Evolutionary conservation across 192 early-diverging fungal species (phyloP), one percentile per base, ranked within the genome.

Genomic region (Gaertneriomyces semiglobifer): DNA sequence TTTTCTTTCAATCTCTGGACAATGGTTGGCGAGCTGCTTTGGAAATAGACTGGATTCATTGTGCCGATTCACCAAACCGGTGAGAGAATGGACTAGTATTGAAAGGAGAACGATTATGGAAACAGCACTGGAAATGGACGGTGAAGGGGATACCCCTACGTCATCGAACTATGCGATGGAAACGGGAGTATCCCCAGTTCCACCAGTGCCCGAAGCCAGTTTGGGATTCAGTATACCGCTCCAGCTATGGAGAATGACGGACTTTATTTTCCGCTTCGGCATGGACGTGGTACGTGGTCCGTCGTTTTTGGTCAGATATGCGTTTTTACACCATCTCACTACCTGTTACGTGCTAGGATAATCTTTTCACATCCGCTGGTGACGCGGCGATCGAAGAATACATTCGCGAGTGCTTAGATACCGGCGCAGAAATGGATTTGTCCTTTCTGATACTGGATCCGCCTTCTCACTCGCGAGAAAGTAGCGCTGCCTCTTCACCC

Each of bases 361-460:
- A 83, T 38, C 65, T 92, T 40, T 92, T 92, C 64, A 64, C 80
- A 42, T 67, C 71, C 7, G 67, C 71, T 20, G 91, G 90, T 20
- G 89, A 95, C 68, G 76, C 75, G 8, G 56, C 68, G 0, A 72
- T 91, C 3, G 82, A 80, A 33, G 74, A 81, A 11, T 86, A 88
- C 63, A 86, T 94, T 25, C 79, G 83, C 7, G 86, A 93, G 44
- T 94, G 89, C 48, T 74, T 97, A n/a, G 92, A 95, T 58, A 79
- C 82, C 1, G 92, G 89, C 8, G 75, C 73, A 25, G 83, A 84
- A 16, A 90, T 89, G 59, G 88, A 90, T 62, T 14, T 82, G 38
- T 65, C 71, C 14, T 48, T 63, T 38, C 59, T 77, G 11, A 55
- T 77, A 10, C 19, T 69, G 41, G 78, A 75, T 12, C 69, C 69